Conservation (phyloP, 495 filamentous ascomycete genomes). For the Trichoderma virens region DNA sequence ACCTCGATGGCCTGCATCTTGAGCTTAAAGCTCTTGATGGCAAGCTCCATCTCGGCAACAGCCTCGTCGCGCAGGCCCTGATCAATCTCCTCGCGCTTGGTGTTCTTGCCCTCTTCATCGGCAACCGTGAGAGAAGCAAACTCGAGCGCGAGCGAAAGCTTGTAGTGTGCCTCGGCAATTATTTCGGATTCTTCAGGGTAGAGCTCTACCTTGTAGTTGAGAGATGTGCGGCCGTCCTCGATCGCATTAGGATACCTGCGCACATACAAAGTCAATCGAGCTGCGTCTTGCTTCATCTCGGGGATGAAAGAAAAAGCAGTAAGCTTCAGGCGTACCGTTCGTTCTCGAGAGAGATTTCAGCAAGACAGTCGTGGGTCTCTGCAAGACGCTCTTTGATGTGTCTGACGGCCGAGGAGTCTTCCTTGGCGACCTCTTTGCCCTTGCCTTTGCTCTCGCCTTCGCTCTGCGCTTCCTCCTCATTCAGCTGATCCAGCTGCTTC, state of each 20-base stretch:
- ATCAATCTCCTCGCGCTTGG: conserved; percentile 41
- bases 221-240: conserved; percentile 63
- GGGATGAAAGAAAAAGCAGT: background rate
- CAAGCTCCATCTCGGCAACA: conserved; percentile 66
- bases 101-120: conserved; percentile 34
- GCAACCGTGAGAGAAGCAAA: conserved; percentile 70
- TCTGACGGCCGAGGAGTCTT: conserved; percentile 41
- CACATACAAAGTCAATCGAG: background rate
- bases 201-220: conserved; percentile 67
- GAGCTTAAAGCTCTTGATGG: conserved; percentile 69
- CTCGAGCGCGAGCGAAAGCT: conserved; percentile 90
- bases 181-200: conserved; percentile 72
- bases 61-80: conserved; percentile 67
- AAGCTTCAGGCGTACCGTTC: conserved; percentile 55
- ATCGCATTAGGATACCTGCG: conserved; percentile 69
- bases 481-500: conserved; percentile 41
- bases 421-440: conserved; percentile 42
- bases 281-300: background rate
- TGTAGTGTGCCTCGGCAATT: conserved; percentile 90
- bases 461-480: conserved; percentile 27
- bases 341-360: conserved; percentile 91
- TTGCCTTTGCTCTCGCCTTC: conserved; percentile 37
- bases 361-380: conserved; percentile 85
- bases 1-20: conserved; percentile 69
- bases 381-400: conserved; percentile 75